A percentile compares a stretch with the other conserved stretches of the same genome.
Evolutionary conservation across 306 rosid genomes (phyloP).

Genomic region (Canavalia ensiformis): DNA sequence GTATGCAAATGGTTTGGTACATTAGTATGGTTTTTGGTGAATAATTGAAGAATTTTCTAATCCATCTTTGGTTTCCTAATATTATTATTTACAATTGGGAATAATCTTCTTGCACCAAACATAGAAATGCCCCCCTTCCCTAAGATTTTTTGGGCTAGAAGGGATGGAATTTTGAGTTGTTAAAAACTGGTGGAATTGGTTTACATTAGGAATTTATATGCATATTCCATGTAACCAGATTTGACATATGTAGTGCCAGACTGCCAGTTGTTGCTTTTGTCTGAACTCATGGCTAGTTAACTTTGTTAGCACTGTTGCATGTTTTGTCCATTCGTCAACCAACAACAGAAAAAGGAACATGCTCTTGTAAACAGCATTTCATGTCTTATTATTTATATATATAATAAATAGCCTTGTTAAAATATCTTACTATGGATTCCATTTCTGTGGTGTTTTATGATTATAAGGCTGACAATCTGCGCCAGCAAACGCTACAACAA

Average conservation of each 20-base stretch:
- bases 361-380: slow-evolving; percentile 26
- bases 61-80: slow-evolving; percentile 15
- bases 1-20: not conserved
- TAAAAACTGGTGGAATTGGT: not conserved
- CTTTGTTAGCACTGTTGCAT: not conserved
- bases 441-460: slow-evolving; percentile 21
- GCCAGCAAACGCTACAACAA: slow-evolving; percentile 97
- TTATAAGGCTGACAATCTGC: slow-evolving; percentile 91
- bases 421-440: slow-evolving; percentile 18
- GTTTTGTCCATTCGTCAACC: not conserved
- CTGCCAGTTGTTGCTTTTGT: not conserved
- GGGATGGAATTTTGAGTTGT: not conserved
- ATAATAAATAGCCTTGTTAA: not conserved
- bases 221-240: not conserved
- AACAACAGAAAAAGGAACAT: slow-evolving; percentile 15
- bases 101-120: slow-evolving; percentile 6
- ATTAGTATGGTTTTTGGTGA: slow-evolving; percentile 11
- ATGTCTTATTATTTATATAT: slow-evolving; percentile 15
- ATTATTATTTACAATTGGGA: not conserved
- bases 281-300: slow-evolving; percentile 5
- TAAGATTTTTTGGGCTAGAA: not conserved
- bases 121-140: not conserved
- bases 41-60: not conserved
- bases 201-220: slow-evolving; percentile 16
- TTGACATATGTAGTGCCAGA: not conserved